Conservation (phyloP, 768 basidiomycete genomes). For the Agrocybe pediades region DNA sequence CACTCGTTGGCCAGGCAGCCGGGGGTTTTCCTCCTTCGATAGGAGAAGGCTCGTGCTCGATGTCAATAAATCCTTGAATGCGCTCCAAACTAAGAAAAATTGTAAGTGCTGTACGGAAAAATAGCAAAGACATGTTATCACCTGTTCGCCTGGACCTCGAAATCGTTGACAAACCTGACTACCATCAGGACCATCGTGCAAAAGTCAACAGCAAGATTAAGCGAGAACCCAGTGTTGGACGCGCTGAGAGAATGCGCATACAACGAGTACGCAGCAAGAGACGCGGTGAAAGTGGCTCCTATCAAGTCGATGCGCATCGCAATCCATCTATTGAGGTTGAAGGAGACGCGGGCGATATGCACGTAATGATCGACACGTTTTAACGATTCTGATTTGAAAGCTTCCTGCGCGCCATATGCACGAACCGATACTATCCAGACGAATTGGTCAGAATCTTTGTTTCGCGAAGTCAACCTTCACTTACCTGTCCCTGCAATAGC, state of each 20-base stretch:
- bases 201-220: constrained; percentile 63
- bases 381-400: constrained; percentile 46
- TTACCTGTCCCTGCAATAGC: constrained; percentile 56
- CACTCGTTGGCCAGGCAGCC: constrained; percentile 57
- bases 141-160: constrained; percentile 49
- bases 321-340: constrained; percentile 50
- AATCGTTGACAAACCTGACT: constrained; percentile 42
- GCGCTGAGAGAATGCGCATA: constrained; percentile 35
- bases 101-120: not conserved
- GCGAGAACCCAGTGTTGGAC: constrained; percentile 49
- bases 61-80: constrained; percentile 60
- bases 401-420: constrained; percentile 61
- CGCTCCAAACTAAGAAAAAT: constrained; percentile 51
- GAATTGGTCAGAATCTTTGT: not conserved
- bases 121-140: constrained; percentile 4
- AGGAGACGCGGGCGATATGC: constrained; percentile 46
- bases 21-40: constrained; percentile 49
- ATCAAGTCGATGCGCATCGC: constrained; percentile 58
- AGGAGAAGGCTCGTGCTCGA: constrained; percentile 55
- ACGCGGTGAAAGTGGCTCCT: constrained; percentile 53
- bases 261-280: constrained; percentile 55
- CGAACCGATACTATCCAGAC: constrained; percentile 49
- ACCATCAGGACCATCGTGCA: constrained; percentile 54
- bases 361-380: constrained; percentile 56
- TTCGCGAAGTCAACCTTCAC: constrained; percentile 5